These are phyloP conservation scores for Geranium incanum DNA, from an alignment of 441 rosid genomes.

Conservation along the genomic window DNA sequence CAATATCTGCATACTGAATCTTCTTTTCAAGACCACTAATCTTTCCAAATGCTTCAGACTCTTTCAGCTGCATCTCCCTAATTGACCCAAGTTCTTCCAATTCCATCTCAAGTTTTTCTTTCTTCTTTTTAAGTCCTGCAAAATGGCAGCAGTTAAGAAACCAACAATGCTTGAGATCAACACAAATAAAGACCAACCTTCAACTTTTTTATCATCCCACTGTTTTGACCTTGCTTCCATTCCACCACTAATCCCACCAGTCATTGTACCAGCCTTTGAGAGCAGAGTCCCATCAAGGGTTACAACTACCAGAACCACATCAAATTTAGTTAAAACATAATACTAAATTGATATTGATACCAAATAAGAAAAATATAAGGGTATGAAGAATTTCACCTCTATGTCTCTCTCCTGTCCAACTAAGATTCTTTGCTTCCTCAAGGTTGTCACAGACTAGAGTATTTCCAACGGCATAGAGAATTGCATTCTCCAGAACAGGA, in stretches of 20 bases:
- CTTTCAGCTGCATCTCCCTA: slow-evolving; percentile 90
- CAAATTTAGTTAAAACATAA: slow-evolving; percentile 21
- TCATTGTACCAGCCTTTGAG: slow-evolving; percentile 96
- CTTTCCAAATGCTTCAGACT: slow-evolving; percentile 89
- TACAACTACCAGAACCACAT: slow-evolving; percentile 54
- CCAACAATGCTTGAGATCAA: slow-evolving; percentile 13
- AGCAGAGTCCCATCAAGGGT: slow-evolving; percentile 93
- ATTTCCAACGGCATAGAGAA: slow-evolving; percentile 94
- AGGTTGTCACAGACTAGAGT: slow-evolving; percentile 94
- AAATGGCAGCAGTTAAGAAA: slow-evolving; percentile 24
- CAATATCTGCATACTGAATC: slow-evolving; percentile 94
- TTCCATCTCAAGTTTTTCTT: slow-evolving; percentile 74
- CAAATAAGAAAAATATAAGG: not conserved
- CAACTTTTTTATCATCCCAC: slow-evolving; percentile 97
- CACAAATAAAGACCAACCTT: slow-evolving; percentile 45
- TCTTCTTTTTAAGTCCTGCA: slow-evolving; percentile 64
- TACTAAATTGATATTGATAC: slow-evolving; percentile 9
- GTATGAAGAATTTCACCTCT: slow-evolving; percentile 47
- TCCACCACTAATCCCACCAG: slow-evolving; percentile 99
- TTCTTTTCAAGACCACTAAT: slow-evolving; percentile 95
- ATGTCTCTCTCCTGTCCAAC: slow-evolving; percentile 94
- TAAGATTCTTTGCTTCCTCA: slow-evolving; percentile 89
- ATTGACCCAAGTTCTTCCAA: slow-evolving; percentile 84
- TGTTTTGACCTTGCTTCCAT: slow-evolving; percentile 97
- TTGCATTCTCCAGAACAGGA: slow-evolving; percentile 84